Percentiles rank a stretch among this genome's conserved stretches.
Evolutionary conservation across 2,329 filamentous ascomycete genomes (phyloP).

Genomic region (Chrysosporium queenslandicum): DNA sequence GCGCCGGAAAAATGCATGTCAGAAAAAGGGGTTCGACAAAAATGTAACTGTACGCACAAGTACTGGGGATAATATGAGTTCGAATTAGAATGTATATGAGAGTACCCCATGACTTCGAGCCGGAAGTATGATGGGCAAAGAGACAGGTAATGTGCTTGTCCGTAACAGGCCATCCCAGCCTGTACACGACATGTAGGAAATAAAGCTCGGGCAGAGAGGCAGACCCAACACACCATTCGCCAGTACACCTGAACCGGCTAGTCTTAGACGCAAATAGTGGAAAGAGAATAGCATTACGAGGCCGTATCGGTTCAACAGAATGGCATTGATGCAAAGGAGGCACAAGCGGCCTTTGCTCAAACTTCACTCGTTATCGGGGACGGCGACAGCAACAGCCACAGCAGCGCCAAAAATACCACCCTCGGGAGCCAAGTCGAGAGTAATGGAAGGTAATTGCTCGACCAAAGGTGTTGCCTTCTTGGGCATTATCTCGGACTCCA

Average conservation of each 20-base stretch:
- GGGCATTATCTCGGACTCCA: neutral
- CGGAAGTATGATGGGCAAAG: no score
- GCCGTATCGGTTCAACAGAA: neutral
- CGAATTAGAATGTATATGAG: no score
- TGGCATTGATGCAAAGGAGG: neutral
- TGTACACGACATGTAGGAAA: no score
- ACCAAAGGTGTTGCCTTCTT: constrained; percentile 9
- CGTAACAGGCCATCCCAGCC: no score
- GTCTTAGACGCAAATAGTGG: neutral
- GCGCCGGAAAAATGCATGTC: neutral
- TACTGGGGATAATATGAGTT: neutral
- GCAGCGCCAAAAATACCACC: constrained; percentile 40
- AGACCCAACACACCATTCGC: neutral
- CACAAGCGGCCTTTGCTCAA: no score
- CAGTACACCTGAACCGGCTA: neutral
- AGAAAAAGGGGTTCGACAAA: neutral
- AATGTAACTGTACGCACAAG: no score
- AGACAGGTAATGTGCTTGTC: no score
- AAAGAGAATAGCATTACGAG: neutral
- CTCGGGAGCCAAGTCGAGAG: constrained; percentile 35
- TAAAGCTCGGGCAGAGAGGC: no score
- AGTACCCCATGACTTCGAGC: no score
- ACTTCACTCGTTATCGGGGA: neutral
- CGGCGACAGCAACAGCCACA: constrained; percentile 39
- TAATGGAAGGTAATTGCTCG: constrained; percentile 24